Percentiles rank a stretch among this genome's conserved stretches.
These are phyloP conservation scores for Colletotrichum sp. DNA, from an alignment of 2,329 filamentous ascomycete genomes.

Conservation along the genomic window DNA sequence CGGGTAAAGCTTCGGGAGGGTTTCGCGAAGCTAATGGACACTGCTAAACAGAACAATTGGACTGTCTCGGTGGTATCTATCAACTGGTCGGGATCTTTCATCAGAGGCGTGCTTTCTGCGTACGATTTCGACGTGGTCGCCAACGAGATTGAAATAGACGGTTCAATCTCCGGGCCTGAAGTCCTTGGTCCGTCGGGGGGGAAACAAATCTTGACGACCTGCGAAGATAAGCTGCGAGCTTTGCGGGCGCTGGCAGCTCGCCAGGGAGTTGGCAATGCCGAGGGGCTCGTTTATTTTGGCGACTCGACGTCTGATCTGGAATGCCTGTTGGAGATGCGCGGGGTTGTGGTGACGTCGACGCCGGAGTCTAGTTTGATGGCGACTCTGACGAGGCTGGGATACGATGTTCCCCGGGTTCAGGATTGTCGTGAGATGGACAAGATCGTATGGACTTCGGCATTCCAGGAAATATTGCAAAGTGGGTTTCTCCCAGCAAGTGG, in stretches of 20 bases:
- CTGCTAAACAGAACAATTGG: conserved; percentile 35
- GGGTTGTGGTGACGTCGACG: conserved; percentile 49
- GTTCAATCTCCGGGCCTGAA: conserved; percentile 44
- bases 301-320: conserved; percentile 62
- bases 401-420: conserved; percentile 29
- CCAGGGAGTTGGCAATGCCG: conserved; percentile 17
- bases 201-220: conserved; percentile 37
- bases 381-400: conserved; percentile 31
- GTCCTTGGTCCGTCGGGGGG: conserved; percentile 27
- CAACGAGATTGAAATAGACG: conserved; percentile 45
- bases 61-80: conserved; percentile 51
- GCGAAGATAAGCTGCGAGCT: conserved; percentile 49
- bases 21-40: conserved; percentile 36
- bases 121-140: conserved; percentile 40
- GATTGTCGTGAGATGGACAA: conserved; percentile 25
- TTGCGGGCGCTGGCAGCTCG: conserved; percentile 33
- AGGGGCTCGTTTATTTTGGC: conserved; percentile 56
- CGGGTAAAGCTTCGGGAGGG: conserved; percentile 42
- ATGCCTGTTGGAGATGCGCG: conserved; percentile 50
- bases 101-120: conserved; percentile 44
- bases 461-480: conserved; percentile 25
- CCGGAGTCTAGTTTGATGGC: conserved; percentile 25
- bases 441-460: conserved; percentile 32
- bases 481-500: background rate
- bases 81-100: conserved; percentile 55